These are phyloP conservation scores for Penicillium sp. DNA, from an alignment of 2,329 filamentous ascomycete genomes.

Conservation along the genomic window DNA sequence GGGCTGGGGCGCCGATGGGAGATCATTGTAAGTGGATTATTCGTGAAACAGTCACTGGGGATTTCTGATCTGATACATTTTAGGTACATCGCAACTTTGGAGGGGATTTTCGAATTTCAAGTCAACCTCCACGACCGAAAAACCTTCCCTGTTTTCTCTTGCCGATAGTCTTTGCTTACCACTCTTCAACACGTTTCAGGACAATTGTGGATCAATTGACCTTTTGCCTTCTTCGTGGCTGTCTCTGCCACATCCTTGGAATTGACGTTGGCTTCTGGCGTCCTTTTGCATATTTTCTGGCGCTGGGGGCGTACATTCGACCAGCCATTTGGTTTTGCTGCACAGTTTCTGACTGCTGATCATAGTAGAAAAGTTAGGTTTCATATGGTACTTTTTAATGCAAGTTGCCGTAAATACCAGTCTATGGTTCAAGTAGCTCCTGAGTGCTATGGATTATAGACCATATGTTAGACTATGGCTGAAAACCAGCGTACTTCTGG, in stretches of 20 bases:
- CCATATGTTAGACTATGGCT: background rate
- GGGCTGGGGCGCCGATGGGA: conserved; percentile 45
- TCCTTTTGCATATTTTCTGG: conserved; percentile 3
- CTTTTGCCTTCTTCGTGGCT: too few species aligned
- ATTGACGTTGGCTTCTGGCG: too few species aligned
- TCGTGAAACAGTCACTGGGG: too few species aligned
- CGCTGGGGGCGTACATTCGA: conserved; percentile 16
- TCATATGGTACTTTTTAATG: conserved; percentile 11
- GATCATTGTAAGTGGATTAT: conserved; percentile 39
- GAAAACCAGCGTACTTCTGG: background rate
- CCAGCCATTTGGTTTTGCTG: conserved; percentile 7
- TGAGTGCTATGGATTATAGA: too few species aligned
- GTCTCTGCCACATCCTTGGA: too few species aligned
- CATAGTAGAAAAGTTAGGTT: conserved; percentile 17
- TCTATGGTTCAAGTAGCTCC: background rate
- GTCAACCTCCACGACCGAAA: conserved; percentile 45
- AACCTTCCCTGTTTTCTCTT: conserved; percentile 42
- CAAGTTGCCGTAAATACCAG: conserved; percentile 2
- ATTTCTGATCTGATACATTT: conserved; percentile 3
- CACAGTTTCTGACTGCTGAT: conserved; percentile 12
- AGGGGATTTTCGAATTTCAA: conserved; percentile 46
- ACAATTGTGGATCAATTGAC: too few species aligned
- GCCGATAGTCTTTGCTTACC: conserved; percentile 28
- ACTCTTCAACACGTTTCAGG: background rate
- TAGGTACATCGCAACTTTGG: conserved; percentile 46